phyloP scores from a whole-genome alignment of 2,329 filamentous ascomycete species.

The Cercospora sp. region DNA sequence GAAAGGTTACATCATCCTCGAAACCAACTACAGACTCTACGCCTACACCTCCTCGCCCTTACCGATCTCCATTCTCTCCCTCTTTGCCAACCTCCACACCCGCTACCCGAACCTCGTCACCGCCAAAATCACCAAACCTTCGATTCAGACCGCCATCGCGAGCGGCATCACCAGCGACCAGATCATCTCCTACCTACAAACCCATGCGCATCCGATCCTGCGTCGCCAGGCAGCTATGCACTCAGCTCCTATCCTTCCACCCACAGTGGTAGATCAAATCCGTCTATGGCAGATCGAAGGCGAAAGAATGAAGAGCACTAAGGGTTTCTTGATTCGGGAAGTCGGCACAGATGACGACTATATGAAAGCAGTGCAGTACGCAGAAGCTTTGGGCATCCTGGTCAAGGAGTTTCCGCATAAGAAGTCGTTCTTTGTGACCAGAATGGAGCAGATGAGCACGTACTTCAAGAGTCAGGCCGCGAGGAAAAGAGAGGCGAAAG shows the following conservation, averaged over 20 bases:
- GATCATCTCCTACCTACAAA: constrained; percentile 88
- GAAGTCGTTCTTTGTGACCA: constrained; percentile 86
- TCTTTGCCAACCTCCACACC: constrained; percentile 84
- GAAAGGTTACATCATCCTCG: constrained; percentile 87
- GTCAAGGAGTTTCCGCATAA: constrained; percentile 80
- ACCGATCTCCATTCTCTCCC: constrained; percentile 87
- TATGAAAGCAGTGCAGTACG: constrained; percentile 68
- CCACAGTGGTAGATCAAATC: constrained; percentile 96
- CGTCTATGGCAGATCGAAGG: constrained; percentile 96
- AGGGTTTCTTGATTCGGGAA: constrained; percentile 86
- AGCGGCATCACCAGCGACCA: constrained; percentile 93
- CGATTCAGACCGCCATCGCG: constrained; percentile 80
- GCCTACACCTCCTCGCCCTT: constrained; percentile 93
- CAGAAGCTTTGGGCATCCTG: constrained; percentile 85
- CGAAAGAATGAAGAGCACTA: constrained; percentile 82
- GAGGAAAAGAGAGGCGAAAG: constrained; percentile 35
- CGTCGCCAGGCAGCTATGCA: constrained; percentile 55
- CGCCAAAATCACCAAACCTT: constrained; percentile 84
- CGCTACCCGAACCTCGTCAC: constrained; percentile 94
- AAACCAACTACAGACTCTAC: constrained; percentile 97
- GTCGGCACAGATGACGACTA: constrained; percentile 68
- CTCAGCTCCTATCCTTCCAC: constrained; percentile 72
- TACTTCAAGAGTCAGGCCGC: constrained; percentile 66
- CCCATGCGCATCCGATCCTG: constrained; percentile 94
- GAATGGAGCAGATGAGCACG: constrained; percentile 82